Conservation (phyloP, 495 filamentous ascomycete genomes). For the Cercophora samala region DNA sequence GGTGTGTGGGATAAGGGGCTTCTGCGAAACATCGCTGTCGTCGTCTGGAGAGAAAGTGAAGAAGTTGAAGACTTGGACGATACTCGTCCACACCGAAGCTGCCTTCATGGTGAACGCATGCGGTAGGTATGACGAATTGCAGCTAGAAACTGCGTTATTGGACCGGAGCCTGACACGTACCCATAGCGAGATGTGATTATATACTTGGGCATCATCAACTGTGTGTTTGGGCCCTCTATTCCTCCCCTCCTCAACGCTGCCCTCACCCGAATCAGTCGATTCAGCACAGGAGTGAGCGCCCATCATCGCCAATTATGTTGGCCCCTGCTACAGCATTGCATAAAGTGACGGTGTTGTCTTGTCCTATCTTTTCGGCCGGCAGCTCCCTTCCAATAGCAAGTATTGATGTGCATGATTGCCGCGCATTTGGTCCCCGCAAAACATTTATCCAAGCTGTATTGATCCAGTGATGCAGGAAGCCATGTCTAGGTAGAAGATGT, state of each 20-base stretch:
- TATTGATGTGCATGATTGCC: not conserved
- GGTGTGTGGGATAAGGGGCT: not conserved
- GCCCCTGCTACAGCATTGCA: not conserved
- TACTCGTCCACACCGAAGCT: conserved; percentile 16
- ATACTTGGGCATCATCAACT: not conserved
- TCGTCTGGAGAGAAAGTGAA: conserved; percentile 13
- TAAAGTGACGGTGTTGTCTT: not conserved
- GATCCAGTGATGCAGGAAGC: not conserved
- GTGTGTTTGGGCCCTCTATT: not conserved
- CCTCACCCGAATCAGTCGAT: not conserved
- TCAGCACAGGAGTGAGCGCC: not conserved
- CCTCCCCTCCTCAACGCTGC: not conserved
- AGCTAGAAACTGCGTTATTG: not conserved
- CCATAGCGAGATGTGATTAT: not conserved
- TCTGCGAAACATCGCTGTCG: conserved; percentile 9
- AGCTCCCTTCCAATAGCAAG: not conserved
- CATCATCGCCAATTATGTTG: not conserved
- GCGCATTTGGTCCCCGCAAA: too few relatives aligned
- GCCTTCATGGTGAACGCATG: conserved; percentile 16
- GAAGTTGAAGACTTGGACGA: conserved; percentile 19
- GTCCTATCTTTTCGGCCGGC: not conserved
- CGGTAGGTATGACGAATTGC: not conserved
- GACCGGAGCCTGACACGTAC: not conserved
- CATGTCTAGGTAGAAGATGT: not conserved
- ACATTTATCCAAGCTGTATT: not conserved